Evolutionary conservation across 2,329 filamentous ascomycete species (phyloP).

Genomic region (Aaosphaeria pasadenensis): DNA sequence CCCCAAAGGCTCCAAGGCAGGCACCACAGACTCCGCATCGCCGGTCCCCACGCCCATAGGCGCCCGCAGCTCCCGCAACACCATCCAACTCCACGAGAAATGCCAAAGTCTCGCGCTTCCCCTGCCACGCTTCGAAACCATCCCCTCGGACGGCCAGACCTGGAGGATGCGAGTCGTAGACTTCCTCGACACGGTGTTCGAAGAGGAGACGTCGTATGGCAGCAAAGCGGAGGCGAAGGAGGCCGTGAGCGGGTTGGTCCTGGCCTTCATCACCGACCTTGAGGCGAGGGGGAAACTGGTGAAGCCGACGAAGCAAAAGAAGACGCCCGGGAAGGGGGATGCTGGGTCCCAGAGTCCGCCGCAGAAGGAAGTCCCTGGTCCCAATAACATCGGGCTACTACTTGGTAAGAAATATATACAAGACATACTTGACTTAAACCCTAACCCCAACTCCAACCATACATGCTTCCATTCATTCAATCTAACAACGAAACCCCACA

Average conservation of each 20-base stretch:
- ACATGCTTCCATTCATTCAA: too few relatives aligned
- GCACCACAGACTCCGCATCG: neutral
- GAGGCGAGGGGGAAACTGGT: slow-evolving; percentile 17
- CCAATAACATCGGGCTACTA: slow-evolving; percentile 41
- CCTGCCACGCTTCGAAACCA: slow-evolving; percentile 18
- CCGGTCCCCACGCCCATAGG: slow-evolving; percentile 18
- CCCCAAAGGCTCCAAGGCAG: neutral
- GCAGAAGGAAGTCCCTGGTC: slow-evolving; percentile 14
- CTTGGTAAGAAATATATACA: slow-evolving; percentile 22
- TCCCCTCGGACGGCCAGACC: slow-evolving; percentile 1
- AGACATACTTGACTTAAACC: too few relatives aligned
- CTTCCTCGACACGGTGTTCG: slow-evolving; percentile 17
- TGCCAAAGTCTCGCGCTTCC: slow-evolving; percentile 20
- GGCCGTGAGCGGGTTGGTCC: slow-evolving; percentile 30
- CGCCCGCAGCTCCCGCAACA: slow-evolving; percentile 14
- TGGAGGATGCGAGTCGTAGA: too few relatives aligned
- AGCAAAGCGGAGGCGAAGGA: slow-evolving; percentile 46
- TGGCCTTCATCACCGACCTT: slow-evolving; percentile 22
- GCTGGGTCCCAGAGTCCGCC: slow-evolving; percentile 1
- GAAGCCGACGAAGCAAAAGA: slow-evolving; percentile 13
- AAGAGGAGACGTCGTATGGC: slow-evolving; percentile 22
- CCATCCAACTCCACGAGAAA: slow-evolving; percentile 20
- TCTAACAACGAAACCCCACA: too few relatives aligned
- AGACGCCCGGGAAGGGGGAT: neutral
- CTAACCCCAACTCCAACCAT: too few relatives aligned